Evolutionary conservation across 805 yeast genomes (phyloP).

Genomic region (Kodamaea leandrae): DNA sequence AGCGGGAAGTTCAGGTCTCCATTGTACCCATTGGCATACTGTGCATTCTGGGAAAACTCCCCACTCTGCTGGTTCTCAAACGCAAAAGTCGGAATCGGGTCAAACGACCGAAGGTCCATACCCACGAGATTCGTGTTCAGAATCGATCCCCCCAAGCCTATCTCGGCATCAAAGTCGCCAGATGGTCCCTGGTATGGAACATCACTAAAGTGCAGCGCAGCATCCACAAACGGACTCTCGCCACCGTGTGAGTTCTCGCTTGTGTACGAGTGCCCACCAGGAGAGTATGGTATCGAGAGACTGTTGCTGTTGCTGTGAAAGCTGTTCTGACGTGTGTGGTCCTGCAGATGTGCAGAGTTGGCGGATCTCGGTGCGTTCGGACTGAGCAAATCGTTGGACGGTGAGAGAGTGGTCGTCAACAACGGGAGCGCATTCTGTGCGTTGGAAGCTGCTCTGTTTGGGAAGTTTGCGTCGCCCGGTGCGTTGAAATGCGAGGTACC

Average conservation of each 20-base stretch:
- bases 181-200: conserved; percentile 7
- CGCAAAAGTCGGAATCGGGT: conserved; percentile 13
- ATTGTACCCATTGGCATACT: neutral
- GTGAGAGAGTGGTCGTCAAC: neutral
- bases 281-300: conserved; percentile 21
- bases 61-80: conserved; percentile 13
- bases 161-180: conserved; percentile 31
- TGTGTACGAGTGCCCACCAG: conserved; percentile 22
- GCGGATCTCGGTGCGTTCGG: neutral
- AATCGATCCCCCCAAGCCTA: conserved; percentile 39
- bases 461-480: too few species aligned
- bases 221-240: conserved; percentile 37
- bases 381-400: conserved; percentile 17
- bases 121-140: conserved; percentile 32
- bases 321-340: too few species aligned
- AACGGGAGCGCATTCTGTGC: too few species aligned
- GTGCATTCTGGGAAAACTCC: neutral
- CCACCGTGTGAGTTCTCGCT: conserved; percentile 39
- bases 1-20: neutral
- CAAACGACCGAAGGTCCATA: conserved; percentile 5
- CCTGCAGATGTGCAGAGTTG: neutral
- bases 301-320: conserved; percentile 13
- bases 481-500: too few species aligned
- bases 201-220: conserved; percentile 31
- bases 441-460: too few species aligned